Percentiles rank a stretch among this genome's conserved stretches.
Conservation (phyloP, 2,329 filamentous ascomycete genomes). For the Calonectria pauciramosa region DNA sequence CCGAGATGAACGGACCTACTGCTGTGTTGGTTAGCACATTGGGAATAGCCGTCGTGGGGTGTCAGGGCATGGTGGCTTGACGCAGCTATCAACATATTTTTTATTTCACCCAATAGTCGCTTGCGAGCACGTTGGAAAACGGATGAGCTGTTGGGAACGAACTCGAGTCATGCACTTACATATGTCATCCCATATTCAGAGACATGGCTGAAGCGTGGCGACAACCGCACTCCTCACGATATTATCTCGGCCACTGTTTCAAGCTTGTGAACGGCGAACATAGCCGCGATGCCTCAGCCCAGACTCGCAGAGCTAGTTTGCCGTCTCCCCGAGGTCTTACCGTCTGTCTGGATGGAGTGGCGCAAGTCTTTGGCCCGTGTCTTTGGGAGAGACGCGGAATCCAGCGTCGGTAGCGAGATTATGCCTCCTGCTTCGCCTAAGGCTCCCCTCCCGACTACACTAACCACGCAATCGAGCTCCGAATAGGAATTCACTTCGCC, state of each 20-base stretch:
- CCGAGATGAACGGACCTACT: not conserved
- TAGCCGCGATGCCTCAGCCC: not conserved
- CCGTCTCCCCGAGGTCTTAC: not conserved
- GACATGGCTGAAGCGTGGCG: not conserved
- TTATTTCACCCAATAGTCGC: not conserved
- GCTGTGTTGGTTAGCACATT: not conserved
- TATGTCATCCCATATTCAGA: conserved; percentile 5
- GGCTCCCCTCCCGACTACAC: not conserved
- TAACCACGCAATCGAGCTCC: not conserved
- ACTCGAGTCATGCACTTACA: not conserved
- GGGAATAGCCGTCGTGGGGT: not conserved
- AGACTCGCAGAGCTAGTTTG: not conserved
- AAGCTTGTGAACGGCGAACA: not conserved
- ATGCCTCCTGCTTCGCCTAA: not conserved
- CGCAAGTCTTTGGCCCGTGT: not conserved
- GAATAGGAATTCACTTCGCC: conserved; percentile 4
- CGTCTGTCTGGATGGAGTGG: not conserved
- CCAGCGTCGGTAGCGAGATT: not conserved
- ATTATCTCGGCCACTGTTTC: not conserved
- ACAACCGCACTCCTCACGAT: not conserved
- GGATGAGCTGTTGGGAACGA: not conserved
- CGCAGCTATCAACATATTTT: not conserved
- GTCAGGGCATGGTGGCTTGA: not conserved
- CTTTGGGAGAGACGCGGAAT: not conserved
- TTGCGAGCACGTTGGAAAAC: not conserved